Percentiles rank a stretch among this genome's conserved stretches.
Evolutionary conservation across 2,329 filamentous ascomycete species (phyloP).

Genomic region (Neurospora sp.): DNA sequence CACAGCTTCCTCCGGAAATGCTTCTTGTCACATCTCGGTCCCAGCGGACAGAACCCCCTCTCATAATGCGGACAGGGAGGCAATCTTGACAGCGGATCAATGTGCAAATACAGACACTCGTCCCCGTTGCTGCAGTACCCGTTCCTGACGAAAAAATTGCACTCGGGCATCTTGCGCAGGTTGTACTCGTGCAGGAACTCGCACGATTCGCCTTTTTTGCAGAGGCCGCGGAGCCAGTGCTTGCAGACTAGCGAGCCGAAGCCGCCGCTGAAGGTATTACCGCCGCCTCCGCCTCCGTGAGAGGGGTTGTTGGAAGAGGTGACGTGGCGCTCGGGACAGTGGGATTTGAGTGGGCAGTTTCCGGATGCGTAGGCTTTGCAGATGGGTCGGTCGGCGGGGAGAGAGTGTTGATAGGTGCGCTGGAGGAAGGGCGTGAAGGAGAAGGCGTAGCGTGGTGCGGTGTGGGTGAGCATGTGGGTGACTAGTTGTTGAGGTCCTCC

Average conservation of each 20-base stretch:
- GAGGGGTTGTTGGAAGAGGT: conserved; percentile 11
- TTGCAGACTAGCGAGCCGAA: conserved; percentile 90
- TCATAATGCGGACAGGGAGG: conserved; percentile 87
- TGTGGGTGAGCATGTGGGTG: conserved; percentile 45
- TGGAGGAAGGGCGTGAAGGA: conserved; percentile 79
- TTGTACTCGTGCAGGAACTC: conserved; percentile 99
- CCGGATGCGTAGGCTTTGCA: conserved; percentile 82
- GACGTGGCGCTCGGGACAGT: conserved; percentile 76
- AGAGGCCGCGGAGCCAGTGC: conserved; percentile 93
- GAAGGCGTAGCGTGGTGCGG: conserved; percentile 55
- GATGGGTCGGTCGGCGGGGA: conserved; percentile 66
- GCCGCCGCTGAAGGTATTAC: conserved; percentile 31
- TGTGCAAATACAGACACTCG: conserved; percentile 88
- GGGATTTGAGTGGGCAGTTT: conserved; percentile 74
- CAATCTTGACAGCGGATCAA: conserved; percentile 70
- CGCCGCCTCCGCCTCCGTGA: conserved; percentile 3
- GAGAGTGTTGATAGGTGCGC: conserved; percentile 72
- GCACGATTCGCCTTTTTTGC: conserved; percentile 94
- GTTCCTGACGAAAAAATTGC: conserved; percentile 89
- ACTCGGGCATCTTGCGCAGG: conserved; percentile 95
- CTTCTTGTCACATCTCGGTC: conserved; percentile 76
- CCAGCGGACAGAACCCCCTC: conserved; percentile 85
- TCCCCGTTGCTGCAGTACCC: conserved; percentile 95
- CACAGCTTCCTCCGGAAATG: conserved; percentile 79
- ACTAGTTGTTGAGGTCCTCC: conserved; percentile 23